Base-by-base conservation (phyloP, 2,329 filamentous ascomycete genomes). In the Aureobasidium sp. region DNA sequence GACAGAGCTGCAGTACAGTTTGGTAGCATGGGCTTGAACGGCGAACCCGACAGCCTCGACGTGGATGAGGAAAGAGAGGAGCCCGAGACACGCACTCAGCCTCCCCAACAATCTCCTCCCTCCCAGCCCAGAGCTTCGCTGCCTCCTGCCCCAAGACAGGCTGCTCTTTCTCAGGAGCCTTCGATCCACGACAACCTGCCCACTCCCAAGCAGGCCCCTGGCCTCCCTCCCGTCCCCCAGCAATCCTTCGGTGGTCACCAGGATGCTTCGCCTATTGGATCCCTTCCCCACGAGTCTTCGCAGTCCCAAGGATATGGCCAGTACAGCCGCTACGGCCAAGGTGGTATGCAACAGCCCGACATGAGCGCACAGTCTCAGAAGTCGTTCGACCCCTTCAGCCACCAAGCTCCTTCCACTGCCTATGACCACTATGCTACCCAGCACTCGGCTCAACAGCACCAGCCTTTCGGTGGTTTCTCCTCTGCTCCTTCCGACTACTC, bases 11-110 rank as follows among this genome's bases (percentile, higher is more conserved):
- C 92, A 54, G 91, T 99, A 53, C 93, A 97, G 73, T 99, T 99
- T 73, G 94, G 94, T 66, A 95, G 92, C 74, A 90, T 99, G 81
- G 95, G 88, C 71, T 76, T 99, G 70, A 92, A 90, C 71, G 91
- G 87, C 59, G 89, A 92, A 53, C 72, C 73, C 19, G 70, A 70
- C 31, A 89, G 91, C 60, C 73, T 79, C 31, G 92, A 97, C 70
- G 90, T 96, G 65, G 94, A 97, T 71, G 91, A 93, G 66, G 91
- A 97, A 71, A 86, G 92, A 65, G 94, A 99, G 77, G 91, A 97
- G 75, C 87, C 93, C 44, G 93, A 97, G 80, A 97, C 94, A 61
- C 87, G 93, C 70, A 87, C 90, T 66, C 93, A 97, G 72, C 91
- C 93, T 65, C 93, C 93, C 31, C 90, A 93, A 67, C 92, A 96